Conservation (phyloP, 2,329 filamentous ascomycete genomes). For the Aspergillus novoparasiticus region DNA sequence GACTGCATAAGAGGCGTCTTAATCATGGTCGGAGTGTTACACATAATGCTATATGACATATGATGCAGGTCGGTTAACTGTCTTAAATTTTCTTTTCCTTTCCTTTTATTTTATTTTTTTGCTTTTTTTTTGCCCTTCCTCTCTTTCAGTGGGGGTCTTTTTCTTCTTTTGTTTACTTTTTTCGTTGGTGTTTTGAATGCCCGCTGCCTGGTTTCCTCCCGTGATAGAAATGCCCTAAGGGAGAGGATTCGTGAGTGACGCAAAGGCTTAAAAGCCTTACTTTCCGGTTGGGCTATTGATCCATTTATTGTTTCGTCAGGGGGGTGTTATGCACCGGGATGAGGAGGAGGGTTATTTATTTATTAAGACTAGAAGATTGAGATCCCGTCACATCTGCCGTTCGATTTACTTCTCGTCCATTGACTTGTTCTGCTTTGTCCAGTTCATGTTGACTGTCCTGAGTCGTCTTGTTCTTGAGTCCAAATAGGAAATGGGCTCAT, state of each 20-base stretch:
- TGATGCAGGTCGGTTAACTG: not conserved
- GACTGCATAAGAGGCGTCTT: conserved; percentile 1
- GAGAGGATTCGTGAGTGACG: conserved; percentile 1
- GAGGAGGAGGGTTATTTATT: conserved; percentile 2
- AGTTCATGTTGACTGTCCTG: not conserved
- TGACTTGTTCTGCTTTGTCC: not conserved
- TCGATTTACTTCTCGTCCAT: not conserved
- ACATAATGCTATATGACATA: not conserved
- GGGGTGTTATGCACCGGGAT: not conserved
- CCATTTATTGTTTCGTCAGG: conserved; percentile 15
- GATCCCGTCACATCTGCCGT: not conserved
- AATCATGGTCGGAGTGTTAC: not conserved
- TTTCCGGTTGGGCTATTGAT: conserved; percentile 20
- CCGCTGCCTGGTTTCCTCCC: not conserved
- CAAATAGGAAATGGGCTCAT: not conserved
- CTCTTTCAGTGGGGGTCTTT: not conserved
- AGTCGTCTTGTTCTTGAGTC: not conserved
- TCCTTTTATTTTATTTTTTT: not conserved
- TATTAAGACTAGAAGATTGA: not conserved
- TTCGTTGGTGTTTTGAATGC: not conserved
- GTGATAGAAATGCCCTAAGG: conserved; percentile 1
- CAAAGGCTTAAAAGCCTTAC: conserved; percentile 17
- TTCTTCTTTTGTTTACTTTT: not conserved
- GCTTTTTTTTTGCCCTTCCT: no score
- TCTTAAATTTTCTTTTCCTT: not conserved